A percentile compares a stretch with the other conserved stretches of the same genome.
Conservation (phyloP, 257 asterid species). For the Przewalskia tangutica region DNA sequence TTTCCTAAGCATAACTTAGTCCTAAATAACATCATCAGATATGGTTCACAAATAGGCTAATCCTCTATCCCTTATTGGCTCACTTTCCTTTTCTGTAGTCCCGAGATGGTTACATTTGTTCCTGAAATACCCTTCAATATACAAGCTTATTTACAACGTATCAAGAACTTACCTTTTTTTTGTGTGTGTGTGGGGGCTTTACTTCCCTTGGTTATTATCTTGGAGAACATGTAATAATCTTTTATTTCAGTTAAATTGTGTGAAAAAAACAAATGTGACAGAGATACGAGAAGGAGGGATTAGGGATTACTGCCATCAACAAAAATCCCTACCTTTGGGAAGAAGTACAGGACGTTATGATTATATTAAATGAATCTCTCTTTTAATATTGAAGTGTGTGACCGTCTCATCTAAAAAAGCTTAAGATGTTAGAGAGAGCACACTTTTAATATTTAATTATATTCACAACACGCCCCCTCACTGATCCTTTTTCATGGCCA, state of each 20-base stretch:
- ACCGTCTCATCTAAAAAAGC: too few relatives aligned
- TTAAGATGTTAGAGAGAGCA: too few relatives aligned
- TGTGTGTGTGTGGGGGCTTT: background rate
- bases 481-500: too few relatives aligned
- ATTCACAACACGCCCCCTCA: too few relatives aligned
- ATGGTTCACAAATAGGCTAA: constrained; percentile 1
- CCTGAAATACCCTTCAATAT: background rate
- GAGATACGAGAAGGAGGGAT: background rate
- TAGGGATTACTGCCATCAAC: background rate
- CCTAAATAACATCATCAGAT: background rate
- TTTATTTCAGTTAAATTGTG: background rate
- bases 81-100: background rate
- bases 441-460: too few relatives aligned
- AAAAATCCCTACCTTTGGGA: background rate
- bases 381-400: too few relatives aligned
- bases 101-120: background rate
- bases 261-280: background rate
- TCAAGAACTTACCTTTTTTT: background rate
- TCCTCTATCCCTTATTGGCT: background rate
- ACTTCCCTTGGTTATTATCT: background rate
- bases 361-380: background rate
- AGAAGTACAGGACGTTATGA: background rate
- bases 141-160: background rate
- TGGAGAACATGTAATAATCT: background rate
- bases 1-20: background rate